Base-by-base conservation (phyloP, 2,329 filamentous ascomycete species). In the Neofusicoccum parvum region DNA sequence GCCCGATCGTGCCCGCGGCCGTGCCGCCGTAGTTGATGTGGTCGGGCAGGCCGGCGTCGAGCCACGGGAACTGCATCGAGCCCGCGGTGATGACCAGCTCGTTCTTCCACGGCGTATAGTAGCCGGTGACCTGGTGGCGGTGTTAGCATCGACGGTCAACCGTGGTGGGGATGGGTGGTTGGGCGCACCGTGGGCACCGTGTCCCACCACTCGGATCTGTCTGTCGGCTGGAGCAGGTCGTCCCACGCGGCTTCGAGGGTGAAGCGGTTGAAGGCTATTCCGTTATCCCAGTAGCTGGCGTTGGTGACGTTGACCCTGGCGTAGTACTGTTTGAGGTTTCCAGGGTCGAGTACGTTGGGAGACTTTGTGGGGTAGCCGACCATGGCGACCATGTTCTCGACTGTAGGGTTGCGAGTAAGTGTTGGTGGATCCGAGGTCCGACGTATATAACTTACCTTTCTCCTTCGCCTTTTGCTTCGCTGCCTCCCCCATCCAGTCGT, bases 61-160 rank as follows among this genome's bases (percentile, higher is more conserved):
- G 91, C 1, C 88, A 79, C 0, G 89, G 88, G 3, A 86, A 85
- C 72, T 91, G 89, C 84, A 90, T 88, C 64, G 91, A 89, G 0
- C 87, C 89, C 0, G 88, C 88, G 0, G 87, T 87, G 73, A 91
- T 89, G 3, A 88, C 85, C 51, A 91, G 90, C 70, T 88, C 85
- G 70, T 91, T 90, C 15, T 84, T 83, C 0, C 82, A 81, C 32
- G 84, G 85, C 68, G 86, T 86, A 73, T 90, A 89, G 70, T 88
- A 89, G 1, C 88, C 88, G 70, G 90, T 90, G 11, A 75, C 71
- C 46, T 49, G 27, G 5, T 23, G 27, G 27, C 6, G 27, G 27
- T 1, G 17, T 23, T 27, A 11, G 14, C 15, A 12, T 0, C 10
- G 15, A 37, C 1, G 14, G 23, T 53, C 9, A 23, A 3, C 23